Evolutionary conservation across 768 basidiomycete species (phyloP).

Genomic region (Tulasnella calospora): DNA sequence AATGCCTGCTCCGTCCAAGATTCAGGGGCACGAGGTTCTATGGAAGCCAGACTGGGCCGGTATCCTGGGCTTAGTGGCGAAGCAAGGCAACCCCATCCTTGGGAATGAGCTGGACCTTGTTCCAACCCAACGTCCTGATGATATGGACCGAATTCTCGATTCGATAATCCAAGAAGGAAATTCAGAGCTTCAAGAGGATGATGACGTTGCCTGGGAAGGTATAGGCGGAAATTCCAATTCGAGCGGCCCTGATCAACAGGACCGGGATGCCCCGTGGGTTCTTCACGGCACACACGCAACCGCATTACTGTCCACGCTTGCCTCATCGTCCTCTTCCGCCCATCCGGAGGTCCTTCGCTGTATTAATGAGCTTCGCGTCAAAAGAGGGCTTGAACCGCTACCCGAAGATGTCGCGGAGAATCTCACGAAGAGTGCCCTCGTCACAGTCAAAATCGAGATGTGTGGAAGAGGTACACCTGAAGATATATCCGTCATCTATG

Average conservation of each 20-base stretch:
- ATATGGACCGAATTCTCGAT: constrained; percentile 28
- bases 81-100: constrained; percentile 5
- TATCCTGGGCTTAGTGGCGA: constrained; percentile 50
- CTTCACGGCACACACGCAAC: constrained; percentile 53
- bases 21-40: constrained; percentile 60
- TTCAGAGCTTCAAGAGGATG: constrained; percentile 8
- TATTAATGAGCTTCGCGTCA: constrained; percentile 53
- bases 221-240: neutral
- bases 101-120: constrained; percentile 38
- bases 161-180: constrained; percentile 15
- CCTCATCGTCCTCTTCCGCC: constrained; percentile 32
- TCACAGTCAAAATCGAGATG: constrained; percentile 61
- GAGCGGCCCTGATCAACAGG: constrained; percentile 29
- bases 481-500: constrained; percentile 70
- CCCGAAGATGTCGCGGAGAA: constrained; percentile 39
- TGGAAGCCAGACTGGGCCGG: constrained; percentile 74
- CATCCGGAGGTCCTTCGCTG: constrained; percentile 44
- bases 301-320: constrained; percentile 44
- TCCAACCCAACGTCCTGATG: constrained; percentile 45
- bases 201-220: neutral
- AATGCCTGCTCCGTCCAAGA: constrained; percentile 30
- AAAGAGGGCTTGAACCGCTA: constrained; percentile 50
- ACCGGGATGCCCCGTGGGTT: constrained; percentile 52
- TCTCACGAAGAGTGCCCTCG: constrained; percentile 56
- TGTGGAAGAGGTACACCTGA: constrained; percentile 64